Conservation (phyloP, 306 rosid genomes). For the Acacia crassicarpa region DNA sequence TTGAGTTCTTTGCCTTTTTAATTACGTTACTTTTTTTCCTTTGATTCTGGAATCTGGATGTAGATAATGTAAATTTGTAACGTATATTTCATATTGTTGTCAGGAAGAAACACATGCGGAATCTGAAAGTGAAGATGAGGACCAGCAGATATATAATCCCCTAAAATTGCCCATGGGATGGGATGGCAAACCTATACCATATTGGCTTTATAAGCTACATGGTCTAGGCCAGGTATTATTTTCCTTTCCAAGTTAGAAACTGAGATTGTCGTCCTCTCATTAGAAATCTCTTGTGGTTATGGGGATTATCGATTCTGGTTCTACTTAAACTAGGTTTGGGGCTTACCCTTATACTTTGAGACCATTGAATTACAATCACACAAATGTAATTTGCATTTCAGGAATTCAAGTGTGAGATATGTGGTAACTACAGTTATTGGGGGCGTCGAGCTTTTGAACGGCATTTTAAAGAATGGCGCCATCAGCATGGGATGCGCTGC, state of each 20-base stretch:
- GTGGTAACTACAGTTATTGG: conserved; percentile 99
- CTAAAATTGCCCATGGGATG: conserved; percentile 99
- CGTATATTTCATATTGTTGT: conserved; percentile 18
- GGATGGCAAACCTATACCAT: conserved; percentile 99
- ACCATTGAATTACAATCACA: conserved; percentile 18
- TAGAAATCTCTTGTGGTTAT: neutral
- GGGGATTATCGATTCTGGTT: neutral
- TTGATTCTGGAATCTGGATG: neutral
- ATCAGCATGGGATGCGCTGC: conserved; percentile 99
- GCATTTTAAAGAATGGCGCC: conserved; percentile 99
- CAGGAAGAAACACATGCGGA: conserved; percentile 96
- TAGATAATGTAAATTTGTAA: neutral
- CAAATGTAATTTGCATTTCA: conserved; percentile 44
- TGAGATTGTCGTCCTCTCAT: neutral
- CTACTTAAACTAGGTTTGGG: neutral
- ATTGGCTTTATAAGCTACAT: conserved; percentile 96
- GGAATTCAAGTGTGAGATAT: conserved; percentile 98
- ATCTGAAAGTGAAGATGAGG: conserved; percentile 92
- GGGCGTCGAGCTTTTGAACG: conserved; percentile 98
- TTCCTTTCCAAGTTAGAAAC: conserved; percentile 25
- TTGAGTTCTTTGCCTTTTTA: neutral
- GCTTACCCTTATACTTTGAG: neutral
- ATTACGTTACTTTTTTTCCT: neutral
- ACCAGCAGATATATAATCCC: conserved; percentile 97
- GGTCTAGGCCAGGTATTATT: conserved; percentile 96